These are phyloP conservation scores for Pythium utonaiense DNA, from an alignment of 352 stramenopile species.

Conservation along the genomic window DNA sequence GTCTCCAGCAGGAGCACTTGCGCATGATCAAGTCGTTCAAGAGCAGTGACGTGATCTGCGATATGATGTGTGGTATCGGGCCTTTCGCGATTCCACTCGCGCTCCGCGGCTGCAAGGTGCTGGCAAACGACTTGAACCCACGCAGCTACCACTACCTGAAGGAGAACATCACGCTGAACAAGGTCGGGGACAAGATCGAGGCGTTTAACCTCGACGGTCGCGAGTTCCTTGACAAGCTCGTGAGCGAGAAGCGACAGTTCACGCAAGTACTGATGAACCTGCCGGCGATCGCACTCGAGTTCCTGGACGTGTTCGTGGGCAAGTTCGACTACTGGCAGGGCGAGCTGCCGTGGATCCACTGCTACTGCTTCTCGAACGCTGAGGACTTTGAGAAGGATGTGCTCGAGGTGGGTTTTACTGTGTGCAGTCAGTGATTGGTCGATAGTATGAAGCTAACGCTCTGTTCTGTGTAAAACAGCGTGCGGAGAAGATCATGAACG, in stretches of 20 bases:
- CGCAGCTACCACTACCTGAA: constrained; percentile 88
- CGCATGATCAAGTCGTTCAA: constrained; percentile 85
- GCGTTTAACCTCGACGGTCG: constrained; percentile 92
- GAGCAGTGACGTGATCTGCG: constrained; percentile 77
- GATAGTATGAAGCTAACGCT: no score
- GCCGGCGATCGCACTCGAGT: constrained; percentile 91
- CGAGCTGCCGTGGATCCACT: constrained; percentile 87
- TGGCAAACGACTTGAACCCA: constrained; percentile 94
- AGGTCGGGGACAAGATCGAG: constrained; percentile 71
- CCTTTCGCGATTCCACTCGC: constrained; percentile 94
- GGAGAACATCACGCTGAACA: constrained; percentile 92
- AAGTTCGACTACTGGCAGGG: constrained; percentile 68
- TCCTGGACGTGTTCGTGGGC: constrained; percentile 82
- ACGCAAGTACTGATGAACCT: constrained; percentile 97
- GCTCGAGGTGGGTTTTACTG: constrained; percentile 42
- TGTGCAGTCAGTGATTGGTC: no score
- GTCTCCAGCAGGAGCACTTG: constrained; percentile 93
- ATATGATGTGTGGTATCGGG: constrained; percentile 96
- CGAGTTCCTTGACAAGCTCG: constrained; percentile 86
- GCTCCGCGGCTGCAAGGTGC: constrained; percentile 76
- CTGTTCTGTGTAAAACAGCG: constrained; percentile 35
- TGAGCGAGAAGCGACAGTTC: constrained; percentile 60
- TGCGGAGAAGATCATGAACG: constrained; percentile 58
- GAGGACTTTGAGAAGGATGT: constrained; percentile 71
- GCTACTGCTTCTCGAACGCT: constrained; percentile 94